phyloP scores from a whole-genome alignment of 768 basidiomycete species.

The Panus rudis region DNA sequence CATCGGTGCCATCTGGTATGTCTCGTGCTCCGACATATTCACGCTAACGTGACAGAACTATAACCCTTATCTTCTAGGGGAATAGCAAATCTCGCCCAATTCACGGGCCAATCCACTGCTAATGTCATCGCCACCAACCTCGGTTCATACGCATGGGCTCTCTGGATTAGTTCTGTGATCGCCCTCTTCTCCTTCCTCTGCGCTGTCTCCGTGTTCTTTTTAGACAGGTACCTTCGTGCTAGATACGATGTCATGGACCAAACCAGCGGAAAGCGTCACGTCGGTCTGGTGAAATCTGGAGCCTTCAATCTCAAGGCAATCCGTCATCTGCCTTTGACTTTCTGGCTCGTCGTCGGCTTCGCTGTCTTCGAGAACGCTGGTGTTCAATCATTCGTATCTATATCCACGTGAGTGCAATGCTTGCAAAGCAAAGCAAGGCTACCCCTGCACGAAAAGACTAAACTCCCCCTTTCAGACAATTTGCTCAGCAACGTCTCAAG shows the following conservation, averaged over 20 bases:
- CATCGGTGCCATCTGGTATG: constrained; percentile 30
- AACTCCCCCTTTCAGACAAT: constrained; percentile 27
- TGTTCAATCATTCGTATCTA: constrained; percentile 36
- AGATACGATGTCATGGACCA: constrained; percentile 32
- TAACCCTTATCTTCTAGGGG: constrained; percentile 21
- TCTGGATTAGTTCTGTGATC: constrained; percentile 36
- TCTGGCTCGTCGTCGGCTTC: constrained; percentile 36
- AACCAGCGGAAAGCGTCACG: constrained; percentile 26
- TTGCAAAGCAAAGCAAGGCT: too few relatives aligned
- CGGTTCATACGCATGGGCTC: constrained; percentile 33
- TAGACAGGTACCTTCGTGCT: constrained; percentile 30
- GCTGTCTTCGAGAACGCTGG: constrained; percentile 37
- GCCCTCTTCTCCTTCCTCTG: constrained; percentile 32
- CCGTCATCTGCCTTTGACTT: constrained; percentile 29
- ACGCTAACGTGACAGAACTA: background rate
- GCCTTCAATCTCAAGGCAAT: constrained; percentile 28
- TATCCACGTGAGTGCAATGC: constrained; percentile 32
- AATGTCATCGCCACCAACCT: constrained; percentile 33
- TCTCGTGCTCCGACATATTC: background rate
- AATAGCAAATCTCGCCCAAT: constrained; percentile 34
- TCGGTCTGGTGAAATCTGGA: constrained; percentile 16
- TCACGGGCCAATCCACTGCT: constrained; percentile 34
- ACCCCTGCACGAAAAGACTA: too few relatives aligned
- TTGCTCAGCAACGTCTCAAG: constrained; percentile 34
- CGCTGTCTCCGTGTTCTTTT: constrained; percentile 28